phyloP scores from a whole-genome alignment of 352 stramenopile species.

The Peronospora farinosa region DNA sequence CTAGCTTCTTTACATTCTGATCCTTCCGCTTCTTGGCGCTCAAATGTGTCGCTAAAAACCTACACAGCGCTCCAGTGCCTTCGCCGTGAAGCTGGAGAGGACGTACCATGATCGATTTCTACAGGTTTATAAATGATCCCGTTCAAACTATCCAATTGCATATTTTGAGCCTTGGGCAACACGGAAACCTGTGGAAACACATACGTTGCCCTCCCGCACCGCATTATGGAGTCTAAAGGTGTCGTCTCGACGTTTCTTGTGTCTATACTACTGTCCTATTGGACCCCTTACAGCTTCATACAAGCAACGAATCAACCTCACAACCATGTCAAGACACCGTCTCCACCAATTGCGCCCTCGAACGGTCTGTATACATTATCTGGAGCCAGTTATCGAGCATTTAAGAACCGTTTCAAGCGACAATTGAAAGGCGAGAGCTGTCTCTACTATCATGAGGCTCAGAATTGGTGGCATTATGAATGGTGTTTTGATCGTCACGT shows the following conservation, averaged over 20 bases:
- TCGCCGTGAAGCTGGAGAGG: slow-evolving; percentile 24
- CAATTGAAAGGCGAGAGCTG: slow-evolving; percentile 46
- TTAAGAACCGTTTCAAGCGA: slow-evolving; percentile 64
- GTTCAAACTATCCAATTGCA: background rate
- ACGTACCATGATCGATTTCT: slow-evolving; percentile 7
- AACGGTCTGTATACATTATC: slow-evolving; percentile 59
- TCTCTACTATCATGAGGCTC: slow-evolving; percentile 50
- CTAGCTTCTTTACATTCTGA: slow-evolving; percentile 16
- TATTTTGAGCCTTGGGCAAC: background rate
- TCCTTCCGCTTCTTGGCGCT: slow-evolving; percentile 2
- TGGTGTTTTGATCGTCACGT: slow-evolving; percentile 71
- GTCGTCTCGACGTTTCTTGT: slow-evolving; percentile 11
- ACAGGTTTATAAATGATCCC: background rate
- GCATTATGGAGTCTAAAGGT: no score
- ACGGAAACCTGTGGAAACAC: no score
- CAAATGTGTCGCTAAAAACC: slow-evolving; percentile 28
- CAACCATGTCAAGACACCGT: background rate
- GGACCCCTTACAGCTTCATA: background rate
- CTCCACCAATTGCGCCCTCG: slow-evolving; percentile 26
- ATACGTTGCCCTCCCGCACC: no score
- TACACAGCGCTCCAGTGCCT: slow-evolving; percentile 17
- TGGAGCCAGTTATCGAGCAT: slow-evolving; percentile 50
- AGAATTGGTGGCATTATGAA: slow-evolving; percentile 81
- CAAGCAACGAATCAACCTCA: slow-evolving; percentile 13
- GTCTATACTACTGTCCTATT: slow-evolving; percentile 13